Conservation (phyloP, 2,329 filamentous ascomycete species). For the Cladophialophora psammophila region DNA sequence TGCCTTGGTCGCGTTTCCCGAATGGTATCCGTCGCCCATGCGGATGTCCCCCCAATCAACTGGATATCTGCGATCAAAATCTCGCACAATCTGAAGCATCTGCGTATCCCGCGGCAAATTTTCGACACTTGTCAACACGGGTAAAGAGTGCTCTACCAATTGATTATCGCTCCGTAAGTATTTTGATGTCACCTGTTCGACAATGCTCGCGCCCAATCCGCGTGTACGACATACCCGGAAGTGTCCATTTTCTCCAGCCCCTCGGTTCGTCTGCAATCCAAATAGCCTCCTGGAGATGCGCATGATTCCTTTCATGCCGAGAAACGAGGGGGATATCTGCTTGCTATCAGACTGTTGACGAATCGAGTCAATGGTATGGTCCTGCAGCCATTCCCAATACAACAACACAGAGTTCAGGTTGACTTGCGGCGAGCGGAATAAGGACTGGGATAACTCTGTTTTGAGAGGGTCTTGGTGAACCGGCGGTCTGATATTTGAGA, state of each 20-base stretch:
- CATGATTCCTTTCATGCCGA: not conserved
- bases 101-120: not conserved
- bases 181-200: not conserved
- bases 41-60: not conserved
- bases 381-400: not conserved
- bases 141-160: not conserved
- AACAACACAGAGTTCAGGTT: not conserved
- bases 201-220: not conserved
- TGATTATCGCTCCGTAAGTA: not conserved
- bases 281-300: not conserved
- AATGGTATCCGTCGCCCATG: not conserved
- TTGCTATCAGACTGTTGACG: not conserved
- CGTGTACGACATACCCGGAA: not conserved
- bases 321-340: not conserved
- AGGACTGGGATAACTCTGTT: not conserved
- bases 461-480: not conserved
- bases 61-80: not conserved
- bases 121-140: not conserved
- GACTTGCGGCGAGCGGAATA: not conserved
- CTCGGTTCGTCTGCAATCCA: not conserved
- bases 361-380: not conserved
- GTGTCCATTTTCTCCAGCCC: not conserved
- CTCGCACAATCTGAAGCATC: not conserved
- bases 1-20: not conserved
- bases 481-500: not conserved